phyloP scores from a whole-genome alignment of 2,329 filamentous ascomycete genomes.

The Colletotrichum brevisporum region DNA sequence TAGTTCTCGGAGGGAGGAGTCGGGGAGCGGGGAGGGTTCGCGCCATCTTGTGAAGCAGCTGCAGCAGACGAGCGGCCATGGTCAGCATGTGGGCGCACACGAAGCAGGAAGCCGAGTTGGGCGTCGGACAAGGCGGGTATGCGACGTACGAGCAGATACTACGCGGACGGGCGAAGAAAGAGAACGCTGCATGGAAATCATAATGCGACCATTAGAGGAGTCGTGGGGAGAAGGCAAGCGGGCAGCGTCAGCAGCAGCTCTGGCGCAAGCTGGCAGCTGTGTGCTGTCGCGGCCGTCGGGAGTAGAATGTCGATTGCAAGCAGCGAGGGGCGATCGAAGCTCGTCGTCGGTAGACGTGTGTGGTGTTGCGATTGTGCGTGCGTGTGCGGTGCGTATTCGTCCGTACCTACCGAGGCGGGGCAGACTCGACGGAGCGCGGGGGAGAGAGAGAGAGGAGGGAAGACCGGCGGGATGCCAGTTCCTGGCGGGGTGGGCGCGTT shows the following conservation, averaged over 20 bases:
- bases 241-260: conserved; percentile 53
- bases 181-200: conserved; percentile 75
- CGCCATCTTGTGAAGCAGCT: conserved; percentile 67
- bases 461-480: conserved; percentile 35
- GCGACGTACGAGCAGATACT: conserved; percentile 71
- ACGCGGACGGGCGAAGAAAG: conserved; percentile 74
- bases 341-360: conserved; percentile 9
- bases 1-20: conserved; percentile 62
- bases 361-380: neutral
- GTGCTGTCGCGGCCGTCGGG: conserved; percentile 30
- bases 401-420: conserved; percentile 25
- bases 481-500: conserved; percentile 10
- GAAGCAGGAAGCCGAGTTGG: conserved; percentile 12
- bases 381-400: neutral
- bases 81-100: conserved; percentile 31
- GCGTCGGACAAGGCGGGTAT: conserved; percentile 26
- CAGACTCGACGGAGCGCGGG: conserved; percentile 14
- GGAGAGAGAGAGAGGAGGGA: neutral
- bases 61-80: conserved; percentile 43
- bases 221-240: conserved; percentile 46
- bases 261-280: conserved; percentile 23
- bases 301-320: neutral
- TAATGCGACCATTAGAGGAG: conserved; percentile 60
- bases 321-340: conserved; percentile 5
- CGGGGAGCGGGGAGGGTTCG: conserved; percentile 51